Conservation (phyloP, 306 rosid species). For the Ziziphus jujuba region DNA sequence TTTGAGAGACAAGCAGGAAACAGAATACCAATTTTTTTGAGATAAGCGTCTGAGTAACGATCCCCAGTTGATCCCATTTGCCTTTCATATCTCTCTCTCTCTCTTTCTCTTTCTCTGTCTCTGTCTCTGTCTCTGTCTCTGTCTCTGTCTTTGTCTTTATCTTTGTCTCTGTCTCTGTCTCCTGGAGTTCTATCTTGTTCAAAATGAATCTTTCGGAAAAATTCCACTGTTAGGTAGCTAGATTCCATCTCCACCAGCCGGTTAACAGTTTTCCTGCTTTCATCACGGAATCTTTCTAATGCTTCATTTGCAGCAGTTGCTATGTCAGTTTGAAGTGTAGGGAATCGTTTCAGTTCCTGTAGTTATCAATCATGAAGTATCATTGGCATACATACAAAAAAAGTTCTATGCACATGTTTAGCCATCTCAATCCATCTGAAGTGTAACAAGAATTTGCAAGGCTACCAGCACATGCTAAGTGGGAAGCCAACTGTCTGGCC, state of each 20-base stretch:
- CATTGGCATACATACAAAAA: not conserved
- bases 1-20: conserved; percentile 21
- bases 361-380: conserved; percentile 29
- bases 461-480: not conserved
- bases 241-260: conserved; percentile 99
- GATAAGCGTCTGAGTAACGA: conserved; percentile 65
- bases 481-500: no score
- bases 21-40: conserved; percentile 77
- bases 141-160: no score
- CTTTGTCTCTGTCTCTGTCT: conserved; percentile 21
- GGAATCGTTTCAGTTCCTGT: conserved; percentile 95
- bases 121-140: no score
- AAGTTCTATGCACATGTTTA: not conserved
- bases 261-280: conserved; percentile 77
- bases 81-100: no score
- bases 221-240: conserved; percentile 88
- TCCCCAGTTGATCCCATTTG: conserved; percentile 49
- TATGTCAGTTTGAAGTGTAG: conserved; percentile 79
- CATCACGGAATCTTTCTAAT: conserved; percentile 87
- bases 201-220: conserved; percentile 78
- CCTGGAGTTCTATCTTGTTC: conserved; percentile 67
- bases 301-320: conserved; percentile 87
- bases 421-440: not conserved
- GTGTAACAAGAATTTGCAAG: not conserved
- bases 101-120: no score